Conservation (phyloP, 2,329 filamentous ascomycete species). For the Emmonsiellopsis sp. region DNA sequence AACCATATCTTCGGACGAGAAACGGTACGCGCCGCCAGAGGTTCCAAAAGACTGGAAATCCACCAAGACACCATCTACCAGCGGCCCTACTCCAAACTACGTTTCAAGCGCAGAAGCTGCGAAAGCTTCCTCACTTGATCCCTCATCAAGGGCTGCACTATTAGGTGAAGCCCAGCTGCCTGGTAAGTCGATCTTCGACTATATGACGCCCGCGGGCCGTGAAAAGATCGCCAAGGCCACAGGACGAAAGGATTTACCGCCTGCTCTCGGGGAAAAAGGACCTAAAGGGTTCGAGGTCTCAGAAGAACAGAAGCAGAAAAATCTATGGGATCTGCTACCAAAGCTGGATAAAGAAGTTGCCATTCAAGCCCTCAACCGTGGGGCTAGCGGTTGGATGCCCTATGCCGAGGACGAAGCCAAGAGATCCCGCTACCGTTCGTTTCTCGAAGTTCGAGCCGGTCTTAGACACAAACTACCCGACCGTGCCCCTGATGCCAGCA, state of each 20-base stretch:
- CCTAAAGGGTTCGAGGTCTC: conserved; percentile 56
- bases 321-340: conserved; percentile 52
- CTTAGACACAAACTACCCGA: conserved; percentile 51
- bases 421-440: conserved; percentile 67
- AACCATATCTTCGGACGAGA: conserved; percentile 36
- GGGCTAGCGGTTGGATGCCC: conserved; percentile 61
- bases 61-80: conserved; percentile 37
- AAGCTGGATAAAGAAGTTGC: conserved; percentile 59
- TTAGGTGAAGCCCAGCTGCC: conserved; percentile 74
- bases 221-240: conserved; percentile 67
- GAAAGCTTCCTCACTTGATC: conserved; percentile 65
- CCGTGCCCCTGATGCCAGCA: conserved; percentile 41
- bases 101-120: conserved; percentile 68
- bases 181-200: conserved; percentile 94
- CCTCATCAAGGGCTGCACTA: conserved; percentile 65
- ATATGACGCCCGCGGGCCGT: conserved; percentile 67
- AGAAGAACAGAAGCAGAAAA: conserved; percentile 53
- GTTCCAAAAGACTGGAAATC: conserved; percentile 60
- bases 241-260: conserved; percentile 67
- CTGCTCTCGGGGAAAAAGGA: conserved; percentile 62
- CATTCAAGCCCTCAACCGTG: conserved; percentile 58
- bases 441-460: conserved; percentile 68
- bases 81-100: conserved; percentile 35
- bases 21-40: conserved; percentile 36
- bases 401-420: conserved; percentile 79